These are phyloP conservation scores for Lipomyces orientalis DNA, from an alignment of 805 yeast species.

Conservation along the genomic window DNA sequence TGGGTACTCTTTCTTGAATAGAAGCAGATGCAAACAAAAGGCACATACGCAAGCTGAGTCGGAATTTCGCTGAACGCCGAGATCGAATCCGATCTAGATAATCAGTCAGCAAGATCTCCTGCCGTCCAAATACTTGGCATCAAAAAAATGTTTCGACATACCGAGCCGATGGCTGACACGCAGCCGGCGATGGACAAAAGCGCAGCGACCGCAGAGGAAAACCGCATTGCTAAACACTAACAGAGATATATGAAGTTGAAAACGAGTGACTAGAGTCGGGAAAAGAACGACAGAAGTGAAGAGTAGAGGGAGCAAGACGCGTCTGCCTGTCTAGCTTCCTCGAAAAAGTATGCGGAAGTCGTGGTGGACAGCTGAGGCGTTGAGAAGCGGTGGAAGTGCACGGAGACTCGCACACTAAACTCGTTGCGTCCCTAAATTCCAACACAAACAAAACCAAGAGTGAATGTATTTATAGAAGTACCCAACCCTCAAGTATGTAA, in stretches of 20 bases:
- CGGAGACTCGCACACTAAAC: no score
- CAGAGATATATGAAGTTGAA: background rate
- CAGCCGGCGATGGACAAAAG: slow-evolving; percentile 50
- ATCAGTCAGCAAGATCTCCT: slow-evolving; percentile 31
- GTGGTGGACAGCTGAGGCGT: no score
- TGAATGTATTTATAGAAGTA: no score
- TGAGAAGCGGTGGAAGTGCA: no score
- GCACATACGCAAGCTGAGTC: slow-evolving; percentile 35
- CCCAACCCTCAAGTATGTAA: no score
- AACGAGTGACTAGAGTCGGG: background rate
- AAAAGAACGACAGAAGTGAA: background rate
- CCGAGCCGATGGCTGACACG: slow-evolving; percentile 62
- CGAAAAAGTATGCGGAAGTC: background rate
- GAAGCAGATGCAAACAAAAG: background rate
- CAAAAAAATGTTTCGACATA: background rate
- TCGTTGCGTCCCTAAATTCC: no score
- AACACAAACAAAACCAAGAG: no score
- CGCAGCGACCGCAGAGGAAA: slow-evolving; percentile 55
- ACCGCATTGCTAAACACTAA: slow-evolving; percentile 37
- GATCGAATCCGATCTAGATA: slow-evolving; percentile 73
- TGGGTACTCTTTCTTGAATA: background rate
- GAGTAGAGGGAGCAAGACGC: background rate
- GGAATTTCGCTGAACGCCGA: slow-evolving; percentile 76
- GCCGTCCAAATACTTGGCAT: background rate
- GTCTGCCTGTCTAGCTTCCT: background rate